Base-by-base conservation (phyloP, 495 filamentous ascomycete species). In the Letharia columbiana region DNA sequence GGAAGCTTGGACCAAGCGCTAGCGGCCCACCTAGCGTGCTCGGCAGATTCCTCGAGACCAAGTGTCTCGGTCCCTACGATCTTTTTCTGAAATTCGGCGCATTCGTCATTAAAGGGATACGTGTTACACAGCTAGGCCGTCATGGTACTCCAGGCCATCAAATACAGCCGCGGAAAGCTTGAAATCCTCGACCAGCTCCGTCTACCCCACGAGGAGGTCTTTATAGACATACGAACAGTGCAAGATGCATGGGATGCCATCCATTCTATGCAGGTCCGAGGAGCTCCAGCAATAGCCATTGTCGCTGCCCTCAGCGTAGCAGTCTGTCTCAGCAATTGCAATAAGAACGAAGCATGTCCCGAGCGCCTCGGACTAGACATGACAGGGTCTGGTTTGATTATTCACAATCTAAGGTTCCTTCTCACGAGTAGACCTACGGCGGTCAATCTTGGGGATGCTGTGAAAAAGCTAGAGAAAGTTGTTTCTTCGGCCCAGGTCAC, bases 251-350 rank as follows among this genome's bases (percentile, higher is more conserved):
- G 92, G 82, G 83, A 92, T 74, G 90, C 91, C 60, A 98, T 98
- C 74, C 89, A 89, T 73, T 83, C 89, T 28, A 98, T 98, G 94
- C 86, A 91, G 65, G 93, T 96, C 33, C 84, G 91, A 75, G 91
- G 94, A 40, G 94, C 94, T 17, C 94, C 94, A 28, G 94, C 95
- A 50, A 98, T 98, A 72, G 94, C 95, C 44, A 97, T 98, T 62
- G 94, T 98, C 20, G 94, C 95, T 35, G 91, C 91, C 10, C 84
- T 98, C 45, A 87, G 88, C 9, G 84, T 96, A 42, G 91, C 90
- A 9, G 88, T 94, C 17, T 90, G 91, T 70, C 72, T 92, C 33
- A 77, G 84, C 63, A 77, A 56, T 4, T 64, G 44, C 9, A 44
- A 50, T 9, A 23, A 56, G 33, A 49, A 15, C 17, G 61, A 23